Evolutionary conservation across 73 alveolate species (phyloP).

Genomic region (Blepharisma stoltei): DNA sequence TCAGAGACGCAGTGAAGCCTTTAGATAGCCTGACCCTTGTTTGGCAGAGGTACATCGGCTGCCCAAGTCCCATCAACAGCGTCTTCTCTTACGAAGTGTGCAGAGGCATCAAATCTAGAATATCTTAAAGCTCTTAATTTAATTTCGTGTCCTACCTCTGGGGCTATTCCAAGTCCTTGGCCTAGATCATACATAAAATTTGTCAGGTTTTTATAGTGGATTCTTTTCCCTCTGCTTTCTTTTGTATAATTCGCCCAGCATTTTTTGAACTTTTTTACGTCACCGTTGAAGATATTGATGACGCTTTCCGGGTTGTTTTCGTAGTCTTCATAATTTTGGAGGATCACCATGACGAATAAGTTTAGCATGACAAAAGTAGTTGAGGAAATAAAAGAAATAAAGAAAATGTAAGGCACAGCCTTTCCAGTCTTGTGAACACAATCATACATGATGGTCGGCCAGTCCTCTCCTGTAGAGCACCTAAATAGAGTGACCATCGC

Average conservation of each 20-base stretch:
- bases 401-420: slow-evolving; percentile 50
- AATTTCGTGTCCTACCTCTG: slow-evolving; percentile 12
- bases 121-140: no score
- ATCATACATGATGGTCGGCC: slow-evolving; percentile 78
- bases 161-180: slow-evolving; percentile 62
- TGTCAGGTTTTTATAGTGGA: slow-evolving; percentile 45
- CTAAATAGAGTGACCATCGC: slow-evolving; percentile 79
- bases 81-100: no score
- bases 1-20: slow-evolving; percentile 16
- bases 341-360: slow-evolving; percentile 88
- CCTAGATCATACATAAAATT: slow-evolving; percentile 47
- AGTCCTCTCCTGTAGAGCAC: slow-evolving; percentile 95
- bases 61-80: slow-evolving; percentile 33
- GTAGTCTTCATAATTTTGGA: slow-evolving; percentile 92
- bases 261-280: slow-evolving; percentile 70
- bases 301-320: slow-evolving; percentile 88
- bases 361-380: slow-evolving; percentile 85
- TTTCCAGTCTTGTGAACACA: slow-evolving; percentile 34
- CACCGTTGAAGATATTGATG: slow-evolving; percentile 71
- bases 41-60: neutral
- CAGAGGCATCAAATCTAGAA: no score
- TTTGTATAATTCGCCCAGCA: slow-evolving; percentile 74
- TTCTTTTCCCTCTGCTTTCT: slow-evolving; percentile 56
- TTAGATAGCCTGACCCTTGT: neutral
- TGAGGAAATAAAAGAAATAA: slow-evolving; percentile 40